phyloP scores from a whole-genome alignment of 768 basidiomycete species.

The Hygrocybe punicea region DNA sequence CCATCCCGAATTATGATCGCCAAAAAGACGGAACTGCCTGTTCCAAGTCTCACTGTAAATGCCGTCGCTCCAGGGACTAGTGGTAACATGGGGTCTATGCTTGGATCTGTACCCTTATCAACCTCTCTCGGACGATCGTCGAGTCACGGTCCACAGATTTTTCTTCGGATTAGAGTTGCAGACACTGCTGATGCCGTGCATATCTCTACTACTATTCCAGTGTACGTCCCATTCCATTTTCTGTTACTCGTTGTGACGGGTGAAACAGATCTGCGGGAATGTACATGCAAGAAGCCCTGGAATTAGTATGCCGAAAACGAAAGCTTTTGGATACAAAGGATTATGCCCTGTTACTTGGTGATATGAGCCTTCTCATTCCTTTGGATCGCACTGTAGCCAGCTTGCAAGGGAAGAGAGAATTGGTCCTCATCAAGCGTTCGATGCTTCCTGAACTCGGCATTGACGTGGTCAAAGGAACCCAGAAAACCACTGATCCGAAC shows the following conservation, averaged over 20 bases:
- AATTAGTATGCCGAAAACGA: constrained; percentile 71
- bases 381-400: constrained; percentile 96
- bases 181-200: constrained; percentile 81
- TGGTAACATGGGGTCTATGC: constrained; percentile 43
- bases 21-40: constrained; percentile 41
- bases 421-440: constrained; percentile 74
- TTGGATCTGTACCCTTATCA: constrained; percentile 51
- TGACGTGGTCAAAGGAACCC: constrained; percentile 61
- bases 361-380: constrained; percentile 75
- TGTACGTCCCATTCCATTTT: constrained; percentile 51
- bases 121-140: constrained; percentile 68
- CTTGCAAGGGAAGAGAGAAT: constrained; percentile 80
- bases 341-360: constrained; percentile 74
- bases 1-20: constrained; percentile 67
- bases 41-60: constrained; percentile 31
- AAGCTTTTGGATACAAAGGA: constrained; percentile 67
- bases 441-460: constrained; percentile 72
- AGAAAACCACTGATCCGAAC: constrained; percentile 85
- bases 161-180: constrained; percentile 77
- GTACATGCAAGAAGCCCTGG: constrained; percentile 96
- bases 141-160: constrained; percentile 75
- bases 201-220: constrained; percentile 85
- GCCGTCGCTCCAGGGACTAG: constrained; percentile 42
- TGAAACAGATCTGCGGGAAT: constrained; percentile 71
- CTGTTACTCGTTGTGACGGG: background rate